Evolutionary conservation across 768 basidiomycete species (phyloP), one percentile per base, ranked within the genome.

Genomic region (Termitomyces bulborhizus): DNA sequence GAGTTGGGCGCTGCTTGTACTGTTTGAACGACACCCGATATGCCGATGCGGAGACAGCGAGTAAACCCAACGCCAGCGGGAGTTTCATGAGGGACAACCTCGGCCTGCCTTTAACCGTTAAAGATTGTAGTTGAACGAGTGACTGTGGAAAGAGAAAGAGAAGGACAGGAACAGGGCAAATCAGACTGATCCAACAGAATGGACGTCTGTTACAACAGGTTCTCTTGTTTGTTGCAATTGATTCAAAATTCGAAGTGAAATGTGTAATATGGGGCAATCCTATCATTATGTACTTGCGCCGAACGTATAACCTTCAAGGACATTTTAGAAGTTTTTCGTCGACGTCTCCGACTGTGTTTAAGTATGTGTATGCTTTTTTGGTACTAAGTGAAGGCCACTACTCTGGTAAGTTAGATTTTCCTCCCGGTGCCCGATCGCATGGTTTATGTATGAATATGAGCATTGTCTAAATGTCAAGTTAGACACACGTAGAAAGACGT

Each of bases 21-120:
- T 76, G 79, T 57, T 74, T 76, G 65, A 86, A 54, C 41, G 81
- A 74, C 37, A 81, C 62, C 47, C 62, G 73, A 61, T 76, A 56
- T 13, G 86, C 79, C 59, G 77, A 68, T 45, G 76, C 69, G 56
- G 66, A 60, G 49, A 75, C 63, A 43, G 65, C 60, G 36, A 69
- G 67, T 52, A 71, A 64, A 60, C 69, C 65, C 44, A 81, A 62
- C 21, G 69, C 66, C 58, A 79, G 61, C 26, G 71, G 63, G 47
- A 74, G 52, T 60, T 71, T 78, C 82, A 83, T 83, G 64, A 61
- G 41, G 44, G 51, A 34, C 32, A 34, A 32, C 13, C 24, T 43
- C 42, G 51, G 34, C 59, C 51, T 29, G 49, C 40, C 26, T 39
- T 32, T 42, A 32, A 39, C 44, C 31, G 51, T 56, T 29, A 59